Evolutionary conservation across 2,329 filamentous ascomycete species (phyloP), one percentile per base, ranked within the genome.

Genomic region (Cladosporium colombiae): DNA sequence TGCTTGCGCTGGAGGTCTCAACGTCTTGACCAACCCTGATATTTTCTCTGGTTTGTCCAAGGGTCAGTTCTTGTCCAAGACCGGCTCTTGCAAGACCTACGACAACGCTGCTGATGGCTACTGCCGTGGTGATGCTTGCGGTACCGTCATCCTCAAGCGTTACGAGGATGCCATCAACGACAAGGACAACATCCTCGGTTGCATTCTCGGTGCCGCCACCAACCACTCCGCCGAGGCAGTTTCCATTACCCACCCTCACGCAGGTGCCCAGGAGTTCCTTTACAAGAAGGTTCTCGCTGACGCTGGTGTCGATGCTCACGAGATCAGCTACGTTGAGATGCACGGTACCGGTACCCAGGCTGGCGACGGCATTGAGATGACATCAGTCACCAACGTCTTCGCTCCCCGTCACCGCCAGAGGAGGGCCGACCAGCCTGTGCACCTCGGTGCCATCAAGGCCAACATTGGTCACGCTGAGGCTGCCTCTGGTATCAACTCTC

Each of bases 311-410:
- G 88, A 93, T 72, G 89, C 91, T 1, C 84, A 88, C 60, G 90
- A 93, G 68, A 85, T 96, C 58, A 88, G 88, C 77, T 96, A 94
- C 73, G 88, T 96, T 10, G 92, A 96, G 78, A 92, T 95, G 88
- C 92, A 96, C 76, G 92, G 91, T 16, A 96, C 92, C 2, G 92
- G 92, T 35, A 96, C 91, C 0, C 91, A 95, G 76, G 91, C 90
- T 35, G 92, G 91, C 67, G 92, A 96, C 73, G 88, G 88, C 8
- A 90, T 88, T 4, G 93, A 97, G 76, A 93, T 94, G 89, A 82
- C 87, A 0, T 92, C 89, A 0, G 90, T 96, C 58, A 87, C 88
- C 25, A 82, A 85, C 58, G 81, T 85, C 23, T 90, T 89, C 70
- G 87, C 86, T 53, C 83, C 85, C 25, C 79, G 81, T 63, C 77